Evolutionary conservation across 2,329 filamentous ascomycete genomes (phyloP).

Genomic region (Penicillium sp.): DNA sequence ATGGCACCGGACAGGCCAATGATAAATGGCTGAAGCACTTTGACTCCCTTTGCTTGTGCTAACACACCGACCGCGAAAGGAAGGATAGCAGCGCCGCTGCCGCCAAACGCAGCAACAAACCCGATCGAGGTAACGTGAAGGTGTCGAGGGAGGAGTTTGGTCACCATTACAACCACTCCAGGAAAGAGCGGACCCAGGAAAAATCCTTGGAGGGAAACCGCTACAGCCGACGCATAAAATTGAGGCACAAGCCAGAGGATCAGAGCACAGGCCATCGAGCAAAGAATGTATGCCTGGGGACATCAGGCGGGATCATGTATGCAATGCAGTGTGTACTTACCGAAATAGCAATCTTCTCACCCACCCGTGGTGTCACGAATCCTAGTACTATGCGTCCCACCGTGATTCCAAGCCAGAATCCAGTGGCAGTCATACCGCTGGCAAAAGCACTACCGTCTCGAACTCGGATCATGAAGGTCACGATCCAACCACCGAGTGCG

Average conservation of each 20-base stretch:
- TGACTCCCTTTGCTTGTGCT: slow-evolving; percentile 58
- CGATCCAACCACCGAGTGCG: slow-evolving; percentile 76
- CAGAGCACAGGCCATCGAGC: slow-evolving; percentile 66
- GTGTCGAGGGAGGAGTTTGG: slow-evolving; percentile 71
- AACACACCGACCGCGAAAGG: slow-evolving; percentile 50
- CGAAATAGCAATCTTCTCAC: slow-evolving; percentile 67
- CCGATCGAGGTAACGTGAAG: slow-evolving; percentile 80
- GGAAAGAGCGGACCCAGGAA: slow-evolving; percentile 80
- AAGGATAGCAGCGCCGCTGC: slow-evolving; percentile 61
- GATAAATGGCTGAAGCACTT: slow-evolving; percentile 62
- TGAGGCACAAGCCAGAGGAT: slow-evolving; percentile 80
- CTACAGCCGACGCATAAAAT: slow-evolving; percentile 72
- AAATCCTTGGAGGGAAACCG: slow-evolving; percentile 73
- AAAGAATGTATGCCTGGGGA: slow-evolving; percentile 58
- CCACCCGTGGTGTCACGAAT: slow-evolving; percentile 68
- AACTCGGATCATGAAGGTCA: slow-evolving; percentile 82
- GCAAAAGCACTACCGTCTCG: slow-evolving; percentile 69
- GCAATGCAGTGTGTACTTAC: slow-evolving; percentile 17
- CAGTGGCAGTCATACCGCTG: slow-evolving; percentile 73
- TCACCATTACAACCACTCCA: slow-evolving; percentile 70
- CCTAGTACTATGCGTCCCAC: slow-evolving; percentile 71
- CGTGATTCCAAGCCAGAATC: slow-evolving; percentile 83
- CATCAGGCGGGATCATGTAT: background rate
- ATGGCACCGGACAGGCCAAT: slow-evolving; percentile 56
- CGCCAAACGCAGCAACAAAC: slow-evolving; percentile 76